Evolutionary conservation across 2,329 filamentous ascomycete genomes (phyloP).

Genomic region (Phialophora macrospora): DNA sequence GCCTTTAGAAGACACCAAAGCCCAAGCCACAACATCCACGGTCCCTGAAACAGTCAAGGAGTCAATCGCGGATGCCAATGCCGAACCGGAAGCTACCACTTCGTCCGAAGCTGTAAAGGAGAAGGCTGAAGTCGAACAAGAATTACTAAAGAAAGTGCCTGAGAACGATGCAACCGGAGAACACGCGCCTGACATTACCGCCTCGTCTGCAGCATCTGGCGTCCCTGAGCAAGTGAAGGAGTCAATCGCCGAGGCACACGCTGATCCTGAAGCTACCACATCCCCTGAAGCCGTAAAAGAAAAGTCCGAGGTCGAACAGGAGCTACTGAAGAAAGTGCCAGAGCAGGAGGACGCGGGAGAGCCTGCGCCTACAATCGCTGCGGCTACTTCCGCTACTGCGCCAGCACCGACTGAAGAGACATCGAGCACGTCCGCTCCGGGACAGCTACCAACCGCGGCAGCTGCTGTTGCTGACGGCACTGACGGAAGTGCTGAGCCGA

Average conservation of each 20-base stretch:
- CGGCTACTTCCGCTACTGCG: conserved; percentile 47
- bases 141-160: conserved; percentile 64
- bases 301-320: conserved; percentile 74
- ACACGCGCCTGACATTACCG: conserved; percentile 49
- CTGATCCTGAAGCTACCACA: conserved; percentile 72
- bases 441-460: conserved; percentile 27
- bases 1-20: conserved; percentile 54
- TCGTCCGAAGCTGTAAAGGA: conserved; percentile 72
- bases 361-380: conserved; percentile 50
- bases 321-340: conserved; percentile 64
- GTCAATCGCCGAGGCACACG: conserved; percentile 57
- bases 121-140: conserved; percentile 74
- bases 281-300: conserved; percentile 72
- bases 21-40: conserved; percentile 57
- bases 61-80: conserved; percentile 57
- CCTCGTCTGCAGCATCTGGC: conserved; percentile 39
- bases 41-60: conserved; percentile 51
- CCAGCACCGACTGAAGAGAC: conserved; percentile 38
- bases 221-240: conserved; percentile 43
- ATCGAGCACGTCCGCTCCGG: conserved; percentile 14
- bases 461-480: conserved; percentile 34
- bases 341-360: conserved; percentile 46
- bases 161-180: conserved; percentile 45
- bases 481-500: conserved; percentile 19
- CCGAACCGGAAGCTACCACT: conserved; percentile 72